phyloP scores from a whole-genome alignment of 768 basidiomycete genomes.

The Solioccasus polychromus region DNA sequence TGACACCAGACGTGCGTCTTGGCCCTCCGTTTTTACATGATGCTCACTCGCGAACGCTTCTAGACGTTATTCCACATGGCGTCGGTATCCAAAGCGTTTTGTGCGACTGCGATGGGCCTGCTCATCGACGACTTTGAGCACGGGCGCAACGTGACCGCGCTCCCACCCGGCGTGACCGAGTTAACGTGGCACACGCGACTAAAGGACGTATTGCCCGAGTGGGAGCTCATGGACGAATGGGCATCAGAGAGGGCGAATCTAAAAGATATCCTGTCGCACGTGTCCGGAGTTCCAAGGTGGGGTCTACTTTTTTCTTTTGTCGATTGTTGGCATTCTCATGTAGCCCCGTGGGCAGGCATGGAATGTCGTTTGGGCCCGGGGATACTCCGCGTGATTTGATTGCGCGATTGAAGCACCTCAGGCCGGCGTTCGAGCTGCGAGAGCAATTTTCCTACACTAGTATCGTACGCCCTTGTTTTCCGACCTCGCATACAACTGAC shows the following conservation, averaged over 20 bases:
- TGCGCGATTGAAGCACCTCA: conserved; percentile 26
- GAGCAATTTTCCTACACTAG: conserved; percentile 40
- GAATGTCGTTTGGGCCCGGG: conserved; percentile 25
- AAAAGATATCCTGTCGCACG: conserved; percentile 39
- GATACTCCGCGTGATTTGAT: conserved; percentile 28
- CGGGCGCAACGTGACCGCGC: conserved; percentile 33
- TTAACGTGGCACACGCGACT: conserved; percentile 39
- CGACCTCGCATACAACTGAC: too few relatives aligned
- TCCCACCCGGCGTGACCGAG: conserved; percentile 30
- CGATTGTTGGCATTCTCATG: neutral
- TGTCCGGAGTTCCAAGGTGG: conserved; percentile 39
- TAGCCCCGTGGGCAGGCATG: conserved; percentile 30
- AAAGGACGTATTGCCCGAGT: conserved; percentile 38
- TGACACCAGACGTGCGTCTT: conserved; percentile 31
- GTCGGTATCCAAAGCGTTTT: conserved; percentile 41
- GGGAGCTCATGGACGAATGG: conserved; percentile 40
- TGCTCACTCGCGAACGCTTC: neutral
- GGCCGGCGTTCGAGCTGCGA: conserved; percentile 34
- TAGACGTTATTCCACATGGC: conserved; percentile 38
- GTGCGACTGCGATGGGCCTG: conserved; percentile 38
- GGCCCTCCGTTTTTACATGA: neutral
- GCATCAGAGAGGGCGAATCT: conserved; percentile 36
- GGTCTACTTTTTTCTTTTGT: neutral
- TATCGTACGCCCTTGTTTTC: conserved; percentile 21
- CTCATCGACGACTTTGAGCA: conserved; percentile 40